Conservation (phyloP, 305 asterid species). For the Ilex paraguariensis region DNA sequence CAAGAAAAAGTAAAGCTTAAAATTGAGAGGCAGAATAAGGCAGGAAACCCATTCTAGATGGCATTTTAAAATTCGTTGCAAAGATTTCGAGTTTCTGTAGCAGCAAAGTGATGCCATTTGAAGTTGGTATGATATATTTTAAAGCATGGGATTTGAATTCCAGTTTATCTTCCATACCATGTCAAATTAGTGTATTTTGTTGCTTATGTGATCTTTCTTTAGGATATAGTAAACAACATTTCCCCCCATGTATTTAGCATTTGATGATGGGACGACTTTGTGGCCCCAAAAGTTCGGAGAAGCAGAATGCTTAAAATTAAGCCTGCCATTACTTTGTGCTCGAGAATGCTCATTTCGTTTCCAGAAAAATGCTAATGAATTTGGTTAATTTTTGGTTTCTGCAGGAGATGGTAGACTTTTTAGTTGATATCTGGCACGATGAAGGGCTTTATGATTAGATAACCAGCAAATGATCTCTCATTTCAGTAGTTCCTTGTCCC, state of each 20-base stretch:
- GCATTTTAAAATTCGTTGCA: background rate
- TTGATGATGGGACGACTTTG: background rate
- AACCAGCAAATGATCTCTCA: background rate
- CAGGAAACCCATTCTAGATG: background rate
- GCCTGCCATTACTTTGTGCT: background rate
- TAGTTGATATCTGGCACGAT: constrained; percentile 85
- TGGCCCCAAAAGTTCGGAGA: background rate
- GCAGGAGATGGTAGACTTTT: constrained; percentile 93
- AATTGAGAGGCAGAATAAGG: too few relatives aligned
- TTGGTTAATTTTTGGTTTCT: constrained; percentile 15
- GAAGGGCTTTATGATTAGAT: constrained; percentile 79
- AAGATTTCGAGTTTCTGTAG: background rate
- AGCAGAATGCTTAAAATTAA: background rate
- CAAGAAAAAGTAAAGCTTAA: too few relatives aligned
- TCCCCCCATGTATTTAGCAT: background rate
- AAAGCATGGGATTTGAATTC: background rate
- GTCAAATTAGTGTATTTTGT: too few relatives aligned
- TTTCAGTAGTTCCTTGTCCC: background rate
- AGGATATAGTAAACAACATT: too few relatives aligned
- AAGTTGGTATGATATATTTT: too few relatives aligned
- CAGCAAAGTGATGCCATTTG: too few relatives aligned
- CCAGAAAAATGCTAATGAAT: background rate
- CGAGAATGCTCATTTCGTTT: background rate
- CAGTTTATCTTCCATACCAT: too few relatives aligned
- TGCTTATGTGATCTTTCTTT: too few relatives aligned